These are phyloP conservation scores for Coriolopsis trogii DNA, from an alignment of 1,284 basidiomycete species.

Conservation along the genomic window DNA sequence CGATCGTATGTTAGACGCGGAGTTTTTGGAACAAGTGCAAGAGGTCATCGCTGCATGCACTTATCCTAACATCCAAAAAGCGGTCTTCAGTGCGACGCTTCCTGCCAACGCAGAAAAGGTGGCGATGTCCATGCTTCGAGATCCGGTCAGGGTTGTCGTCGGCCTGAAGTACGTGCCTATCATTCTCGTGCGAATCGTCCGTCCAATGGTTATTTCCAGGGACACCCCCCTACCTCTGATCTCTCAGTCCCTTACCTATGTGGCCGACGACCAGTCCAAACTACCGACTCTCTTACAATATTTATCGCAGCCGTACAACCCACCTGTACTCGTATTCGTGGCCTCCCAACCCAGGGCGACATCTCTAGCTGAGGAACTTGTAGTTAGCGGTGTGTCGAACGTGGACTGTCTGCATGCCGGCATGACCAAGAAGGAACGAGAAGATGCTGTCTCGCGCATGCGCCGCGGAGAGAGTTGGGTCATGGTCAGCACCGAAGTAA, in stretches of 20 bases:
- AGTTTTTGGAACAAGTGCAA: slow-evolving; percentile 89
- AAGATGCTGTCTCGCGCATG: slow-evolving; percentile 86
- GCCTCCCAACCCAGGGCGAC: slow-evolving; percentile 92
- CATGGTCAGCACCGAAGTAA: slow-evolving; percentile 91
- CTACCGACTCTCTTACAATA: slow-evolving; percentile 83
- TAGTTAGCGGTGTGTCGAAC: slow-evolving; percentile 81
- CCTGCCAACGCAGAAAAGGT: slow-evolving; percentile 88
- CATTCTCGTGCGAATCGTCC: slow-evolving; percentile 3
- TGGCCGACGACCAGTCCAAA: slow-evolving; percentile 92
- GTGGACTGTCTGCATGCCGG: slow-evolving; percentile 94
- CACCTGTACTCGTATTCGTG: slow-evolving; percentile 92
- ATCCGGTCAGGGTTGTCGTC: slow-evolving; percentile 91
- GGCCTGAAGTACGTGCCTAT: slow-evolving; percentile 79
- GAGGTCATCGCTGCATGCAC: slow-evolving; percentile 88
- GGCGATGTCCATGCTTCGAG: slow-evolving; percentile 81
- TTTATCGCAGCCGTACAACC: slow-evolving; percentile 84
- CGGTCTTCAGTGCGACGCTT: slow-evolving; percentile 93
- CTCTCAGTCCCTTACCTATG: slow-evolving; percentile 86
- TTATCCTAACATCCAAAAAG: slow-evolving; percentile 76
- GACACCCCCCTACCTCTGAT: slow-evolving; percentile 88
- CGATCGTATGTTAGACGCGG: slow-evolving; percentile 86
- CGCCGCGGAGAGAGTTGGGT: slow-evolving; percentile 89
- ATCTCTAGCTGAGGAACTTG: slow-evolving; percentile 87
- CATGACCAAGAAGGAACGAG: slow-evolving; percentile 84
- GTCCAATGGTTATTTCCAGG: slow-evolving; percentile 44